These are phyloP conservation scores for Hyaloperonospora arabidopsidis DNA, from an alignment of 352 stramenopile species.

Conservation along the genomic window DNA sequence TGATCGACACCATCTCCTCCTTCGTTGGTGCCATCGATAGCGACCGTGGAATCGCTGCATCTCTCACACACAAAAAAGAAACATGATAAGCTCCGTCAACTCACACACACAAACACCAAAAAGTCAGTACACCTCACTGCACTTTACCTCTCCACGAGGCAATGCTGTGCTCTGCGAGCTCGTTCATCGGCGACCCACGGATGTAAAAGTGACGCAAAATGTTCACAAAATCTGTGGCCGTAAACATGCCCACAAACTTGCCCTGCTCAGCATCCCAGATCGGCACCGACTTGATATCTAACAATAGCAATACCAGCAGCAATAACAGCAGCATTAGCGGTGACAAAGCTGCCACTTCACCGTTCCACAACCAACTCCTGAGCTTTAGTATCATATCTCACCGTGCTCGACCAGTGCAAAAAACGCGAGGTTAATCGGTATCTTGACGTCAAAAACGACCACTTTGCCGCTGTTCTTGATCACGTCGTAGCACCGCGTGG, in stretches of 20 bases:
- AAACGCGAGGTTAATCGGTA: conserved; percentile 98
- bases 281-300: conserved; percentile 95
- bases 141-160: conserved; percentile 59
- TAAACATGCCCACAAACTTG: conserved; percentile 96
- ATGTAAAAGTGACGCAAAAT: conserved; percentile 92
- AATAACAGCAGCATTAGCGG: conserved; percentile 14
- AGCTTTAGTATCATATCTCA: conserved; percentile 32
- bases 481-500: conserved; percentile 92
- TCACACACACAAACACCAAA: too few relatives aligned
- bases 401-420: conserved; percentile 98
- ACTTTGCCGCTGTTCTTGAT: conserved; percentile 94
- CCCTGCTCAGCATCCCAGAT: conserved; percentile 93
- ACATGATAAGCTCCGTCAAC: too few relatives aligned
- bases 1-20: conserved; percentile 75
- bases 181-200: conserved; percentile 85
- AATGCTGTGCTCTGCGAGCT: conserved; percentile 81
- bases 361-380: too few relatives aligned
- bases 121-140: too few relatives aligned
- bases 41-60: conserved; percentile 79
- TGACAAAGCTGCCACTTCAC: too few relatives aligned
- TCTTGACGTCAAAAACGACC: conserved; percentile 98
- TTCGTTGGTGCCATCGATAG: conserved; percentile 56
- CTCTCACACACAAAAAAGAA: conserved; percentile 26
- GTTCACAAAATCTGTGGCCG: conserved; percentile 97
- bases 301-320: neutral